Evolutionary conservation across 2,329 filamentous ascomycete genomes (phyloP).

Genomic region (Phaeosphaeria sp.): DNA sequence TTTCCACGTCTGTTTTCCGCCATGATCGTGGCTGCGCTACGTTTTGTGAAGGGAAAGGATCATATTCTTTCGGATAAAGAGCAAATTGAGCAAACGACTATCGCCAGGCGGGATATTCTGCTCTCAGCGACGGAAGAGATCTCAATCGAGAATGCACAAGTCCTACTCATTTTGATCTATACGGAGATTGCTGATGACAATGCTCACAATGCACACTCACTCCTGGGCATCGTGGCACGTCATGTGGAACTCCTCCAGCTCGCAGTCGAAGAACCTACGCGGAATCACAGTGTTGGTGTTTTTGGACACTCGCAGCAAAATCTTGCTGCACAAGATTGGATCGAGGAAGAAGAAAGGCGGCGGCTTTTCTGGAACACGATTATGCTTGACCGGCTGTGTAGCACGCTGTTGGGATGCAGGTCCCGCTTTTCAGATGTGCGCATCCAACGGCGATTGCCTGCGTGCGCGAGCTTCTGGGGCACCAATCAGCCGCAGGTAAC

Average conservation of each 20-base stretch:
- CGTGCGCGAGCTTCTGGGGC: conserved; percentile 8
- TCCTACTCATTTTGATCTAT: conserved; percentile 1
- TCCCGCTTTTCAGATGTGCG: background rate
- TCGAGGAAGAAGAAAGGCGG: background rate
- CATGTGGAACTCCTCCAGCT: background rate
- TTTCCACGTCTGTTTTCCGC: background rate
- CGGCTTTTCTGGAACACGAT: conserved; percentile 3
- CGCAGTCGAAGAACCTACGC: background rate
- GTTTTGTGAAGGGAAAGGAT: background rate
- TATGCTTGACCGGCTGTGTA: conserved; percentile 3
- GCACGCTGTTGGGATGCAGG: background rate
- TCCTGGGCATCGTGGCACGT: background rate
- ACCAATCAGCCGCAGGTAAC: conserved; percentile 4
- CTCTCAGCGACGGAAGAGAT: background rate
- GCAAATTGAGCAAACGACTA: background rate
- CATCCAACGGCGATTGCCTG: background rate
- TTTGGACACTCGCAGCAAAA: background rate
- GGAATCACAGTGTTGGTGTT: background rate
- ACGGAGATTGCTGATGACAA: conserved; percentile 2
- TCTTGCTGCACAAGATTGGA: background rate
- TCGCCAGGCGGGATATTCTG: background rate
- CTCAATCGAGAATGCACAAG: background rate
- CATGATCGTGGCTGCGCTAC: conserved; percentile 2
- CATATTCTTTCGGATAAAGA: background rate
- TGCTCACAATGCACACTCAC: background rate